Percentiles rank a stretch among this genome's conserved stretches.
phyloP scores from a whole-genome alignment of 2,329 filamentous ascomycete species.

The Chrysoporthe deuterocubensis region DNA sequence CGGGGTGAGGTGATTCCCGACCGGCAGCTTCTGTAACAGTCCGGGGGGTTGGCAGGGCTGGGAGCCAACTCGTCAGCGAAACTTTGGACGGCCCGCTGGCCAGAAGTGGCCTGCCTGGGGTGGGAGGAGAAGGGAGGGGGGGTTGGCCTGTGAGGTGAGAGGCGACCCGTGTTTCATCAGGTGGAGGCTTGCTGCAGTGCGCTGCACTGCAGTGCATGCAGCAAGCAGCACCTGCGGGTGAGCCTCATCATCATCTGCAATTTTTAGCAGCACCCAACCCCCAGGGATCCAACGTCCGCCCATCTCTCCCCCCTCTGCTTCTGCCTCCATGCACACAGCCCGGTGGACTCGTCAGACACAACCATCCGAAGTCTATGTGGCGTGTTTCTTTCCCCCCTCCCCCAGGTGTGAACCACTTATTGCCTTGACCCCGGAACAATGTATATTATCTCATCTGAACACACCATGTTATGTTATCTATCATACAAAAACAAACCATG shows the following conservation, averaged over 20 bases:
- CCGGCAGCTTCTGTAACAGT: too few relatives aligned
- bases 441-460: background rate
- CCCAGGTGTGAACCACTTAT: too few relatives aligned
- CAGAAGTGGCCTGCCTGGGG: too few relatives aligned
- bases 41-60: too few relatives aligned
- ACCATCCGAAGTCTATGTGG: too few relatives aligned
- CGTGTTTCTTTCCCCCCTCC: too few relatives aligned
- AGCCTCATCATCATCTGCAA: slow-evolving; percentile 1
- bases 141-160: background rate
- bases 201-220: background rate
- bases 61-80: too few relatives aligned
- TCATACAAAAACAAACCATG: background rate
- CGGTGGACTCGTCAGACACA: too few relatives aligned
- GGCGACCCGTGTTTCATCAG: background rate
- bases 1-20: too few relatives aligned
- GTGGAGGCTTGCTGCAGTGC: background rate
- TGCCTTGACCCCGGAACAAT: background rate
- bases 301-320: background rate
- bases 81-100: too few relatives aligned
- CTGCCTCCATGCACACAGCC: background rate
- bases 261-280: background rate
- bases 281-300: background rate
- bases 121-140: too few relatives aligned
- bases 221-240: slow-evolving; percentile 1
- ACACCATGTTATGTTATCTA: background rate